Evolutionary conservation across 495 filamentous ascomycete species (phyloP).

Genomic region (Xylaria cubensis): DNA sequence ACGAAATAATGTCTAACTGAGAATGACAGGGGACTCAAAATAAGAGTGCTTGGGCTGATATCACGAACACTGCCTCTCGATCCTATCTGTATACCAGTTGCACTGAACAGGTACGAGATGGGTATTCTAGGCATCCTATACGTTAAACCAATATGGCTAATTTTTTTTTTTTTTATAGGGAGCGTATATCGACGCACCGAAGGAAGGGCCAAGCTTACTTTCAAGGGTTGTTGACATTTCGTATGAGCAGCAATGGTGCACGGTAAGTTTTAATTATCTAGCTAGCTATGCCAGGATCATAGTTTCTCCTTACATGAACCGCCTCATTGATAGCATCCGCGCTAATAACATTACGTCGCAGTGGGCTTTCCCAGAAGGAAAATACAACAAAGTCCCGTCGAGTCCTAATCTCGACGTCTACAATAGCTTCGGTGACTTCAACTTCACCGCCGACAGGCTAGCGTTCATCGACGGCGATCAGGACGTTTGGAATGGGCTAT

Average conservation of each 20-base stretch:
- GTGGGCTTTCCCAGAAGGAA: conserved; percentile 55
- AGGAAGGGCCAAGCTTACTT: conserved; percentile 48
- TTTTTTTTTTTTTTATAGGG: conserved; percentile 31
- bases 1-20: neutral
- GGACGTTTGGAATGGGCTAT: conserved; percentile 55
- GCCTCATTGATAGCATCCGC: neutral
- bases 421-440: conserved; percentile 53
- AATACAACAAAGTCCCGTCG: conserved; percentile 50
- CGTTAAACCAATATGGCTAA: neutral
- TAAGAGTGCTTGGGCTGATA: conserved; percentile 45
- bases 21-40: conserved; percentile 37
- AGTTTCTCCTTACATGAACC: neutral
- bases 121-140: neutral
- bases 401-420: conserved; percentile 46
- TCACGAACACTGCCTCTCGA: conserved; percentile 42
- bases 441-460: conserved; percentile 51
- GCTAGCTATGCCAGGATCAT: too few species aligned
- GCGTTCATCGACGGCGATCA: conserved; percentile 57
- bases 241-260: conserved; percentile 61
- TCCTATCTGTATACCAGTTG: conserved; percentile 58
- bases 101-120: conserved; percentile 45
- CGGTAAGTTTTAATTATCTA: conserved; percentile 1
- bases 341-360: neutral
- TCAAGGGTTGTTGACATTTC: conserved; percentile 51
- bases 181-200: conserved; percentile 54